phyloP scores from a whole-genome alignment of 257 asterid species.

The Echium plantagineum region DNA sequence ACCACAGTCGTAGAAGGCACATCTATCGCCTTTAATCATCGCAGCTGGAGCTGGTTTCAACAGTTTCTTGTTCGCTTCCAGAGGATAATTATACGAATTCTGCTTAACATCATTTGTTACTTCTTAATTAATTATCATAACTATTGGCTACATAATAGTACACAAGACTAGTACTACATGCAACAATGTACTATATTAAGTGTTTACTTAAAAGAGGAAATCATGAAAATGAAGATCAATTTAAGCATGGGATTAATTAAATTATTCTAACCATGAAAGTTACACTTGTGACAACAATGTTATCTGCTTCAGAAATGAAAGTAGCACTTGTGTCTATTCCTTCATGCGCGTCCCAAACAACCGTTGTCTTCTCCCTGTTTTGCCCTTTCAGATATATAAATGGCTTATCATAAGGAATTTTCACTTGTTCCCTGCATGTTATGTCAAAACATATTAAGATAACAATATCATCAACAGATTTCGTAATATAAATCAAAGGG shows the following conservation, averaged over 20 bases:
- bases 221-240: neutral
- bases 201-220: neutral
- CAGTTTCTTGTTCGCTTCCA: constrained; percentile 8
- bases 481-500: no score
- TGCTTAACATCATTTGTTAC: constrained; percentile 6
- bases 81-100: constrained; percentile 59
- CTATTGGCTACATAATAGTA: neutral
- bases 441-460: neutral
- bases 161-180: neutral
- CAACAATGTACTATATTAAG: neutral
- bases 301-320: constrained; percentile 41
- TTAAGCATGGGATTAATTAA: neutral
- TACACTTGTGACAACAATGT: constrained; percentile 31
- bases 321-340: constrained; percentile 35
- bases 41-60: constrained; percentile 42
- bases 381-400: constrained; percentile 45
- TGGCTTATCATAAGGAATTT: constrained; percentile 37
- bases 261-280: constrained; percentile 37
- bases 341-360: constrained; percentile 29
- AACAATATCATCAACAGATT: neutral
- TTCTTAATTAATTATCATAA: neutral
- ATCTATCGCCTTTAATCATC: constrained; percentile 43
- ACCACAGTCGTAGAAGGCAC: constrained; percentile 34
- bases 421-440: constrained; percentile 41
- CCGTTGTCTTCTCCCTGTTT: constrained; percentile 16